These are phyloP conservation scores for Decorospora gaudefroyi DNA, from an alignment of 2,329 filamentous ascomycete genomes.

Conservation along the genomic window DNA sequence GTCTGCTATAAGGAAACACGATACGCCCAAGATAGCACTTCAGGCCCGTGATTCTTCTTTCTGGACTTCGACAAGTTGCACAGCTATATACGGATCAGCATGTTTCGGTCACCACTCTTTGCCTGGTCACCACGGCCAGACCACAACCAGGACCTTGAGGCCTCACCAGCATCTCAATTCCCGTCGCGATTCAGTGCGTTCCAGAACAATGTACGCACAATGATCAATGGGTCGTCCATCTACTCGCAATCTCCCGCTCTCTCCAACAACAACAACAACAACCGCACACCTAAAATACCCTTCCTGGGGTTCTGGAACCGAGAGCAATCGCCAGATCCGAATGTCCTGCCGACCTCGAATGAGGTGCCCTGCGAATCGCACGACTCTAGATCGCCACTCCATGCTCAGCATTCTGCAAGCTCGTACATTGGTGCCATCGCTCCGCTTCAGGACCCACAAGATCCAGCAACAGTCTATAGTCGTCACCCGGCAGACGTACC, in stretches of 20 bases:
- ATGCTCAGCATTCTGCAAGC: slow-evolving; percentile 42
- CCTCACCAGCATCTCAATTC: slow-evolving; percentile 25
- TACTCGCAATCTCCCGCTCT: slow-evolving; percentile 44
- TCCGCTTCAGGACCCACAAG: slow-evolving; percentile 28
- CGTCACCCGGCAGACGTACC: slow-evolving; percentile 43
- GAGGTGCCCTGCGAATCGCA: slow-evolving; percentile 31
- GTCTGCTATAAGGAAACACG: slow-evolving; percentile 38
- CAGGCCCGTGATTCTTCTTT: slow-evolving; percentile 12
- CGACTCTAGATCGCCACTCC: slow-evolving; percentile 38
- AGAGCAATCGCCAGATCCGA: slow-evolving; percentile 30
- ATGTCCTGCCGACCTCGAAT: slow-evolving; percentile 23
- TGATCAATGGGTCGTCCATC: slow-evolving; percentile 45
- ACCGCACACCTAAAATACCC: slow-evolving; percentile 42
- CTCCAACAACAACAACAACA: slow-evolving; percentile 29
- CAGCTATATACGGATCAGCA: slow-evolving; percentile 23
- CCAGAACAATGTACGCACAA: slow-evolving; percentile 32
- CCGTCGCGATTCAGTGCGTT: slow-evolving; percentile 29
- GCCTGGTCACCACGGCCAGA: slow-evolving; percentile 42
- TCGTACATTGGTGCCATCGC: slow-evolving; percentile 43
- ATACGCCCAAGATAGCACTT: slow-evolving; percentile 23
- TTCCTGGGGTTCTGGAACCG: slow-evolving; percentile 42
- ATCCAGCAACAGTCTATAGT: slow-evolving; percentile 30
- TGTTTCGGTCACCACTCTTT: slow-evolving; percentile 43
- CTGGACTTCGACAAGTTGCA: slow-evolving; percentile 12
- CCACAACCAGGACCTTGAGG: slow-evolving; percentile 35